Percentiles rank a stretch among this genome's conserved stretches.
Evolutionary conservation across 108 stramenopile genomes (phyloP).

Genomic region (Cyclotella baltica): DNA sequence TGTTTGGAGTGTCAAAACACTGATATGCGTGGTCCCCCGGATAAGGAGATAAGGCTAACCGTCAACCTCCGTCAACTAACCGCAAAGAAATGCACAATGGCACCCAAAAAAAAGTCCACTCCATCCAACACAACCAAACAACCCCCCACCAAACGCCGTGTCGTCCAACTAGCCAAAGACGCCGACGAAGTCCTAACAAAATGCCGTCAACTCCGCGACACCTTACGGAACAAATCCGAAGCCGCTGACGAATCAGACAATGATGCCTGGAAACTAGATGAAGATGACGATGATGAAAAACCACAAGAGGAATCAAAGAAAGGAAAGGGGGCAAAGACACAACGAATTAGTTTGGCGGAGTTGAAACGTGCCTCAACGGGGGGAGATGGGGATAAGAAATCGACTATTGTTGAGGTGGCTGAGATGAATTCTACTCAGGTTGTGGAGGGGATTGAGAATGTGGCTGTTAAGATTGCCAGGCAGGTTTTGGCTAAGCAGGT

Average conservation of each 20-base stretch:
- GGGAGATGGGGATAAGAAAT: slow-evolving; percentile 31
- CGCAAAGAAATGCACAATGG: not conserved
- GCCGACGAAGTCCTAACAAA: slow-evolving; percentile 71
- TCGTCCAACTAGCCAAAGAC: slow-evolving; percentile 66
- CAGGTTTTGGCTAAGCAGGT: slow-evolving; percentile 68
- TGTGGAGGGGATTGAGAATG: slow-evolving; percentile 81
- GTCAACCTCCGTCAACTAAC: not conserved
- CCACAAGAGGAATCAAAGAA: not conserved
- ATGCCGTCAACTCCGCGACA: slow-evolving; percentile 73
- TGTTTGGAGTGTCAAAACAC: too few species aligned
- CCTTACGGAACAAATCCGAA: slow-evolving; percentile 39
- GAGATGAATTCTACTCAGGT: slow-evolving; percentile 77
- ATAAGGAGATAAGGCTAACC: too few species aligned
- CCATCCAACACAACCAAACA: not conserved
- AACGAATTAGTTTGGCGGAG: slow-evolving; percentile 30
- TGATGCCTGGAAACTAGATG: slow-evolving; percentile 15
- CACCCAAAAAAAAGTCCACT: not conserved
- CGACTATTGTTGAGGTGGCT: slow-evolving; percentile 77
- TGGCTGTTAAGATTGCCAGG: slow-evolving; percentile 71
- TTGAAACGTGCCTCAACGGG: slow-evolving; percentile 8
- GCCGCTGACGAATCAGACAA: slow-evolving; percentile 16
- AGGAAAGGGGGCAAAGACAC: not conserved
- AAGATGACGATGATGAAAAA: not conserved
- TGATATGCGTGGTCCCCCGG: too few species aligned
- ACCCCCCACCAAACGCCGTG: slow-evolving; percentile 39